Evolutionary conservation across 352 stramenopile genomes (phyloP).

Genomic region (Globisporangium orthogonon): DNA sequence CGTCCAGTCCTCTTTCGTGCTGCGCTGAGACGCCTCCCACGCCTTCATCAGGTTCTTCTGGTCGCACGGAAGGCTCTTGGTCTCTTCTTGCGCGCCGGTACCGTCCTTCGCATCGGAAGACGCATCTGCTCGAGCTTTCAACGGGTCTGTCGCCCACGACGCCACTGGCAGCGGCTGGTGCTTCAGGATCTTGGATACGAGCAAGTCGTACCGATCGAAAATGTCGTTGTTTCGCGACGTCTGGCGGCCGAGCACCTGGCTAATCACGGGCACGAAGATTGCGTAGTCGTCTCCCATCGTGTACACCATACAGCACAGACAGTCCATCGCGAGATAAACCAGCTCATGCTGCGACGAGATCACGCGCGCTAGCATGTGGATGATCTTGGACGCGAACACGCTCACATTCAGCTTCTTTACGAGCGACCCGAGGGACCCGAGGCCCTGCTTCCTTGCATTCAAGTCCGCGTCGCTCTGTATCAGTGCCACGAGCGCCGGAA

Average conservation of each 20-base stretch:
- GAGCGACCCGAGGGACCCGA: conserved; percentile 75
- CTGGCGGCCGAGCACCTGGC: conserved; percentile 69
- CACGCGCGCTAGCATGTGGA: conserved; percentile 83
- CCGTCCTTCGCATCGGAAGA: conserved; percentile 30
- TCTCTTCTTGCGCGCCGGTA: conserved; percentile 40
- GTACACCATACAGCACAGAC: conserved; percentile 86
- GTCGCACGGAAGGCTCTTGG: conserved; percentile 73
- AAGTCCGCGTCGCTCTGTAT: conserved; percentile 82
- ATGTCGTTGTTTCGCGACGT: conserved; percentile 71
- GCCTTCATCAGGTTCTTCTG: conserved; percentile 83
- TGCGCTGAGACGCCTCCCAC: conserved; percentile 80
- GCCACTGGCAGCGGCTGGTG: conserved; percentile 78
- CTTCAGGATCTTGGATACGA: conserved; percentile 87
- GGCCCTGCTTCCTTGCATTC: conserved; percentile 72
- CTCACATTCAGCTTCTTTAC: conserved; percentile 89
- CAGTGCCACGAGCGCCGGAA: conserved; percentile 71
- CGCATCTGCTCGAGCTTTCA: conserved; percentile 38
- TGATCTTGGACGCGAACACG: conserved; percentile 87
- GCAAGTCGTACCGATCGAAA: conserved; percentile 82
- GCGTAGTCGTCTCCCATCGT: conserved; percentile 87
- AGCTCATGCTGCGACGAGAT: conserved; percentile 78
- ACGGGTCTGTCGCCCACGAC: conserved; percentile 72
- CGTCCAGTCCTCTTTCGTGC: conserved; percentile 94
- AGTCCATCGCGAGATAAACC: conserved; percentile 86
- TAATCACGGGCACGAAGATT: conserved; percentile 86